These are phyloP conservation scores for Globisporangium radiosum DNA, from an alignment of 352 stramenopile species.

Conservation along the genomic window DNA sequence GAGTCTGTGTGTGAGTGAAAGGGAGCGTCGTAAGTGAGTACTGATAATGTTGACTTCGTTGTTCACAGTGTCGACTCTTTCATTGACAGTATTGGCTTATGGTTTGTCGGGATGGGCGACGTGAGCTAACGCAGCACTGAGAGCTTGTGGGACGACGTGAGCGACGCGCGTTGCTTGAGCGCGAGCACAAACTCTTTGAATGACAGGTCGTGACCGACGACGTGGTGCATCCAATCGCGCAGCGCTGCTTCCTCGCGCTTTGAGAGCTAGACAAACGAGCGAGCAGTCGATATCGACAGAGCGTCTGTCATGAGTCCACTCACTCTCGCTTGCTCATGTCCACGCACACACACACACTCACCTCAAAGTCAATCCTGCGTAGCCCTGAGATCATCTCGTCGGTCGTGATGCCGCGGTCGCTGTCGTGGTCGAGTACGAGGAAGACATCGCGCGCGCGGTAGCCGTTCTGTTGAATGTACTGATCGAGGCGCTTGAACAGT, in stretches of 20 bases:
- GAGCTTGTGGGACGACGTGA: constrained; percentile 34
- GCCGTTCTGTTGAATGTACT: constrained; percentile 41
- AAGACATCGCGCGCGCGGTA: constrained; percentile 43
- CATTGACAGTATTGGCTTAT: too few relatives aligned
- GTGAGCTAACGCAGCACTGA: constrained; percentile 29
- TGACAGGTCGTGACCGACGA: constrained; percentile 38
- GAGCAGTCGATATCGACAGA: too few relatives aligned
- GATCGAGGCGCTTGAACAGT: constrained; percentile 47
- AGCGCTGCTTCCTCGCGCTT: constrained; percentile 34
- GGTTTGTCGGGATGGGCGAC: too few relatives aligned
- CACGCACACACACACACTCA: constrained; percentile 4
- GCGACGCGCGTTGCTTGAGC: constrained; percentile 48
- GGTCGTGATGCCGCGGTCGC: constrained; percentile 25
- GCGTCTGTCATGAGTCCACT: not conserved
- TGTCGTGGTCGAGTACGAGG: constrained; percentile 36
- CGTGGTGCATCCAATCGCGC: constrained; percentile 40
- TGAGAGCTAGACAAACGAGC: too few relatives aligned
- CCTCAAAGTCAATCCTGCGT: constrained; percentile 39
- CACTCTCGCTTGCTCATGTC: not conserved
- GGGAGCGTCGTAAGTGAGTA: too few relatives aligned
- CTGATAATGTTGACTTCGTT: too few relatives aligned
- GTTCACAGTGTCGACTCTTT: too few relatives aligned
- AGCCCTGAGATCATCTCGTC: constrained; percentile 45
- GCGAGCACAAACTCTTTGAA: constrained; percentile 55
- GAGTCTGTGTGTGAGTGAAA: too few relatives aligned